Evolutionary conservation across 768 basidiomycete genomes (phyloP), one percentile per base, ranked within the genome.

Genomic region (Leccinum barrowsii): DNA sequence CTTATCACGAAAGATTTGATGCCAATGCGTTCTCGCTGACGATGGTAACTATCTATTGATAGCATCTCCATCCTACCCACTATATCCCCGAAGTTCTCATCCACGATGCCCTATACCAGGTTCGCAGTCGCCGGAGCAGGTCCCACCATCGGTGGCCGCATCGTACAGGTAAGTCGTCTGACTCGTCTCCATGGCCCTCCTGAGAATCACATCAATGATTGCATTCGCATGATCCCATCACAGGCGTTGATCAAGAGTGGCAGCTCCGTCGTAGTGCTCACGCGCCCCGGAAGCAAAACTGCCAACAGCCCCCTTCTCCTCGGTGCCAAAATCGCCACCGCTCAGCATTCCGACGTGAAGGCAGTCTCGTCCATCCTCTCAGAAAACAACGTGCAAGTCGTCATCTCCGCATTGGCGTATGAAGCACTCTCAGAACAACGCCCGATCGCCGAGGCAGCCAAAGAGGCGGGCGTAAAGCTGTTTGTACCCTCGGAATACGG

Each of bases 401-500:
- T 76, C 37, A 46, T 76, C 32, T 76, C 73, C 13, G 69, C 73
- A 7, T 34, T 76, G 35, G 68, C 71, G 15, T 67, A 64, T 5
- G 66, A 62, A 5, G 75, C 65, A 5, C 61, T 70, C 13, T 35
- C 47, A 3, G 61, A 61, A 11, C 74, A 75, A 51, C 61, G 61
- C 22, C 46, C 61, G 1, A 56, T 77, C 32, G 75, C 70, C n/a
- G 70, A 73, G 4, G 76, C 76, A 11, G 73, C 77, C 24, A 73
- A 74, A 55, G 64, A 62, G 37, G 76, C 75, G 0, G 70, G 65
- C 1, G 74, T 77, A 13, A 73, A 74, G 60, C 37, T 78, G 52
- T 76, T 77, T 50, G 74, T 74, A n/a, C 70, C 75, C 10, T 71
- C 70, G 21, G 76, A 77, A 56, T 77, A 65, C 26, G 74, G 76